These are phyloP conservation scores for Ustilago bromivora DNA, from an alignment of 1,284 basidiomycete species.

Conservation along the genomic window DNA sequence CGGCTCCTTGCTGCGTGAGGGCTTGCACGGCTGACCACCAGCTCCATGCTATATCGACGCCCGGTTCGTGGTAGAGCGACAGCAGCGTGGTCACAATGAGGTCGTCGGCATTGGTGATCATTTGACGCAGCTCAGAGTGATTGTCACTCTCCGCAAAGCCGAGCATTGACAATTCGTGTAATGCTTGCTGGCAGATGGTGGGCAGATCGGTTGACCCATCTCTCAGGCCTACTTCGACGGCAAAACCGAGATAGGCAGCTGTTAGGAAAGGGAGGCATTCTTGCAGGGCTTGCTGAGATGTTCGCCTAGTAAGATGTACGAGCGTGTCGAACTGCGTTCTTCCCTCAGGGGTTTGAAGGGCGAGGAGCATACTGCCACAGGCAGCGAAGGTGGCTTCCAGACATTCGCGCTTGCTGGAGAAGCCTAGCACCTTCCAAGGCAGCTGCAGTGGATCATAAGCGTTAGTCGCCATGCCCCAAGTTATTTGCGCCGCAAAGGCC, in stretches of 20 bases:
- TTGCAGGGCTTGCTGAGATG: conserved; percentile 74
- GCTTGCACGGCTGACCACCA: conserved; percentile 6
- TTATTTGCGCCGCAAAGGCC: conserved; percentile 81
- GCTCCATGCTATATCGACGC: conserved; percentile 9
- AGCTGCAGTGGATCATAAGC: conserved; percentile 76
- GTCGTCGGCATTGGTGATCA: conserved; percentile 32
- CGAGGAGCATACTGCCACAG: conserved; percentile 53
- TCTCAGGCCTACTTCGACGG: conserved; percentile 69
- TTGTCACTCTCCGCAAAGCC: conserved; percentile 17
- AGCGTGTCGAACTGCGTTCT: conserved; percentile 75
- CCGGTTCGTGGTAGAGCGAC: conserved; percentile 34
- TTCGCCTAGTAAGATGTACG: conserved; percentile 76
- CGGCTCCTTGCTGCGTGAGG: conserved; percentile 15
- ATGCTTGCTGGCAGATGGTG: conserved; percentile 8
- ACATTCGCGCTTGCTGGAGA: conserved; percentile 72
- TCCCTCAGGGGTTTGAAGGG: conserved; percentile 67
- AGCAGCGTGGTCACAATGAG: conserved; percentile 24
- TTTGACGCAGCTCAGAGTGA: conserved; percentile 12
- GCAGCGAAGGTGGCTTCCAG: conserved; percentile 32
- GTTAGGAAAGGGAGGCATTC: conserved; percentile 80
- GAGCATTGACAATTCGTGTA: conserved; percentile 23
- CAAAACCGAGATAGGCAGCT: conserved; percentile 75
- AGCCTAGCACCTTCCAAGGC: conserved; percentile 80
- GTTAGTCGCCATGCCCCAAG: conserved; percentile 62
- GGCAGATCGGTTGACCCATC: conserved; percentile 6